These are phyloP conservation scores for Tetrahymena elliotti DNA, from an alignment of 73 alveolate genomes.

Conservation along the genomic window DNA sequence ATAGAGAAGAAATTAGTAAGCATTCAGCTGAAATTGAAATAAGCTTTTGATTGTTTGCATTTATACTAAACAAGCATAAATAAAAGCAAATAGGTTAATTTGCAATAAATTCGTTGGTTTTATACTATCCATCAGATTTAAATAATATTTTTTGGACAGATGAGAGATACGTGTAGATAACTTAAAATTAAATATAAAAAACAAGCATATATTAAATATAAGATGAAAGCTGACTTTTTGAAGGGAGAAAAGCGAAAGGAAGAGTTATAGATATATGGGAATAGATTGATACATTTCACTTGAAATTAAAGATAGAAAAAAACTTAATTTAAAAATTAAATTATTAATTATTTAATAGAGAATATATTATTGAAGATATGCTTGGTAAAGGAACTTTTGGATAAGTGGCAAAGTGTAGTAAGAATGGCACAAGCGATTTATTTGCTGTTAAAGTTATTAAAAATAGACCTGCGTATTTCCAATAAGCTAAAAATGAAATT, in stretches of 20 bases:
- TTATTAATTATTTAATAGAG: not conserved
- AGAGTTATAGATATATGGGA: not conserved
- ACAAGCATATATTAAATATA: no score
- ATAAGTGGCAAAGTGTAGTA: constrained; percentile 10
- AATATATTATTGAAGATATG: constrained; percentile 11
- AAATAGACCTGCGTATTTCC: constrained; percentile 19
- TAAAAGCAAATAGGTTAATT: not conserved
- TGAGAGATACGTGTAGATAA: not conserved
- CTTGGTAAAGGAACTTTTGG: constrained; percentile 41
- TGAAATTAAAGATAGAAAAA: not conserved
- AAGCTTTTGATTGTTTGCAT: not conserved
- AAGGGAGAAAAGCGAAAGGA: not conserved
- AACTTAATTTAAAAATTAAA: not conserved
- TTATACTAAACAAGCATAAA: not conserved
- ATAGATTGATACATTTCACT: no score
- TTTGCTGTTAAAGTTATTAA: constrained; percentile 39
- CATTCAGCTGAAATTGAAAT: no score
- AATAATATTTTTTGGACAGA: not conserved
- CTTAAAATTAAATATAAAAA: no score
- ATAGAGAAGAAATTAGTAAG: not conserved
- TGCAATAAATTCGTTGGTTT: not conserved
- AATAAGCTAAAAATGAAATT: constrained; percentile 14
- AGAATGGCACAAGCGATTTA: constrained; percentile 2
- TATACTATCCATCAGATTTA: not conserved
- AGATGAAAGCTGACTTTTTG: not conserved